Percentiles rank a stretch among this genome's conserved stretches.
These are phyloP conservation scores for Arachis stenosperma DNA, from an alignment of 306 rosid species.

Conservation along the genomic window DNA sequence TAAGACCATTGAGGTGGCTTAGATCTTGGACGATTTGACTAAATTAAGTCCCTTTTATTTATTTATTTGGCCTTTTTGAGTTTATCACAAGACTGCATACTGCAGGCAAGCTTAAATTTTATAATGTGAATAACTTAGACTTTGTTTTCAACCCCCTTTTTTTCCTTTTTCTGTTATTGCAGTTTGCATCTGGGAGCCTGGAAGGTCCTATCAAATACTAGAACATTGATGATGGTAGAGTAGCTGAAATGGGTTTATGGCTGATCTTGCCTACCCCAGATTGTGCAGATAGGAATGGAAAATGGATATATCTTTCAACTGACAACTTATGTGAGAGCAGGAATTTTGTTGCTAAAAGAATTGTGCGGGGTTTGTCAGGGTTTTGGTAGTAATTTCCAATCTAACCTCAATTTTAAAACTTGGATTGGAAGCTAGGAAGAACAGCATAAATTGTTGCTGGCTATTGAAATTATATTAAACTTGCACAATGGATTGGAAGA, in stretches of 20 bases:
- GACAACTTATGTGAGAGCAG: constrained; percentile 31
- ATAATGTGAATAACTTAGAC: neutral
- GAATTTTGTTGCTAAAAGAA: constrained; percentile 25
- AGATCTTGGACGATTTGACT: constrained; percentile 7
- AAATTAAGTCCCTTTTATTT: neutral
- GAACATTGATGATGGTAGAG: constrained; percentile 22
- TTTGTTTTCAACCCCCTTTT: neutral
- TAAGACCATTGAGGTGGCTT: neutral
- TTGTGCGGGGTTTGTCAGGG: constrained; percentile 1
- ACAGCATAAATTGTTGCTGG: constrained; percentile 3
- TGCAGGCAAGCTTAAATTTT: neutral
- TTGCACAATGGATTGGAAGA: constrained; percentile 31
- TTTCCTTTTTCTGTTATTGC: constrained; percentile 35
- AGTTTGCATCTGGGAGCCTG: constrained; percentile 97
- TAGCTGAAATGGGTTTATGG: constrained; percentile 12
- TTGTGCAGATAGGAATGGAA: constrained; percentile 31
- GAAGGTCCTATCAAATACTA: constrained; percentile 95
- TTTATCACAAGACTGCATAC: neutral
- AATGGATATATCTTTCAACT: constrained; percentile 30
- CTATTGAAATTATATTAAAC: constrained; percentile 11
- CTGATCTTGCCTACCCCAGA: constrained; percentile 38
- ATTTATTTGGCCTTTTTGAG: constrained; percentile 1
- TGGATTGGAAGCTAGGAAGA: constrained; percentile 21
- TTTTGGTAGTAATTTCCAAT: constrained; percentile 34
- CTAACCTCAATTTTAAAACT: constrained; percentile 32